phyloP scores from a whole-genome alignment of 2,329 filamentous ascomycete genomes.

The Daldinia eschscholtzii region DNA sequence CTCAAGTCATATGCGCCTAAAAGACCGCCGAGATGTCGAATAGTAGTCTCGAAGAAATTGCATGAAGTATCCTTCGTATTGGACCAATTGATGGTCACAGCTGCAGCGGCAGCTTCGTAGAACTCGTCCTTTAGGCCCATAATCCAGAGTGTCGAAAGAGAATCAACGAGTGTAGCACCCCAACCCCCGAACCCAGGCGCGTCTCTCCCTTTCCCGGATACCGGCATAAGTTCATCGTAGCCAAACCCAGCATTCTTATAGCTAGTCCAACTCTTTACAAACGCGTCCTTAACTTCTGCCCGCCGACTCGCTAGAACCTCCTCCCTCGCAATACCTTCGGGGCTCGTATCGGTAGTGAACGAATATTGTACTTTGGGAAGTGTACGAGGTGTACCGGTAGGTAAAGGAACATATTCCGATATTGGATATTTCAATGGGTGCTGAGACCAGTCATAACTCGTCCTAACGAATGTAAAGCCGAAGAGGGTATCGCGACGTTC shows the following conservation, averaged over 20 bases:
- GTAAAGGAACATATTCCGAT: constrained; percentile 46
- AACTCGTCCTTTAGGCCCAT: constrained; percentile 71
- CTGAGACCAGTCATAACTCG: constrained; percentile 52
- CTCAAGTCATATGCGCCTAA: constrained; percentile 62
- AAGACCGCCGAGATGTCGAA: constrained; percentile 61
- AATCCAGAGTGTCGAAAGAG: constrained; percentile 72
- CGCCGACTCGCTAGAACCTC: constrained; percentile 48
- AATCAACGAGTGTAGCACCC: constrained; percentile 71
- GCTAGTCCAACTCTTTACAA: constrained; percentile 61
- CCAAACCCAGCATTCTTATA: constrained; percentile 58
- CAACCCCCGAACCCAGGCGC: constrained; percentile 52
- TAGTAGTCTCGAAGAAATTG: constrained; percentile 63
- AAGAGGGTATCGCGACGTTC: constrained; percentile 45
- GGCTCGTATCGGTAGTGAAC: constrained; percentile 47
- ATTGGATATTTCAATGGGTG: constrained; percentile 46
- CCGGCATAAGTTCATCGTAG: constrained; percentile 50
- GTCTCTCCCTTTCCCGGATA: constrained; percentile 48
- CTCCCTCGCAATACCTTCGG: constrained; percentile 46
- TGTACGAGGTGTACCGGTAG: constrained; percentile 44
- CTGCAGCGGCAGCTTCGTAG: constrained; percentile 63
- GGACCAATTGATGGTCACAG: constrained; percentile 64
- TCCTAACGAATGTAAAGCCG: constrained; percentile 49
- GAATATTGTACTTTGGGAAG: constrained; percentile 50
- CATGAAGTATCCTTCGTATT: constrained; percentile 55
- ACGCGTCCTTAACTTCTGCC: constrained; percentile 58